phyloP scores from a whole-genome alignment of 768 basidiomycete genomes.

The Kwoniella dendrophila region DNA sequence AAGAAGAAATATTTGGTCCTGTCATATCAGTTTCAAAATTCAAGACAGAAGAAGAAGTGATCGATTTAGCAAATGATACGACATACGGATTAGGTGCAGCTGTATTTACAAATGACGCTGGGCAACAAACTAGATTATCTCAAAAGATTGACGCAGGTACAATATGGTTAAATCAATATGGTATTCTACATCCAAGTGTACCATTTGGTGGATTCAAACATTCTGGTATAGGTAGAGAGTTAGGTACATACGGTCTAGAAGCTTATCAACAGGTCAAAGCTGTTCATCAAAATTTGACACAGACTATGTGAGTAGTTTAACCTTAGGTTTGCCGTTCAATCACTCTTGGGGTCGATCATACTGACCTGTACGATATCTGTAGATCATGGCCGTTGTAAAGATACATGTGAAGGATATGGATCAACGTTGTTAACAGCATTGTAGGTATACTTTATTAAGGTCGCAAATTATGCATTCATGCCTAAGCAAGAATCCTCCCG shows the following conservation, averaged over 20 bases:
- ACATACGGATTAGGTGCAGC: slow-evolving; percentile 81
- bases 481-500: no score
- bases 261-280: slow-evolving; percentile 68
- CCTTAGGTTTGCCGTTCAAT: no score
- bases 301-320: slow-evolving; percentile 23
- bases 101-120: slow-evolving; percentile 78
- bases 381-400: no score
- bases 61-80: slow-evolving; percentile 83
- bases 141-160: slow-evolving; percentile 76
- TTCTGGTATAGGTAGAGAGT: slow-evolving; percentile 74
- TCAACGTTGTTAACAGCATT: no score
- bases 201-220: slow-evolving; percentile 86
- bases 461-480: no score
- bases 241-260: slow-evolving; percentile 71
- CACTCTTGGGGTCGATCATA: no score
- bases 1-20: slow-evolving; percentile 80
- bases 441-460: no score
- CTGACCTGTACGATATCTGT: no score
- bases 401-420: no score
- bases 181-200: slow-evolving; percentile 70
- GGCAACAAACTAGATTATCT: slow-evolving; percentile 69
- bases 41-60: slow-evolving; percentile 81
- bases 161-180: slow-evolving; percentile 78
- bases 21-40: slow-evolving; percentile 81
- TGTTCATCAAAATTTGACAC: slow-evolving; percentile 65